Evolutionary conservation across 495 filamentous ascomycete species (phyloP).

Genomic region (Hypomontagnella monticulosa): DNA sequence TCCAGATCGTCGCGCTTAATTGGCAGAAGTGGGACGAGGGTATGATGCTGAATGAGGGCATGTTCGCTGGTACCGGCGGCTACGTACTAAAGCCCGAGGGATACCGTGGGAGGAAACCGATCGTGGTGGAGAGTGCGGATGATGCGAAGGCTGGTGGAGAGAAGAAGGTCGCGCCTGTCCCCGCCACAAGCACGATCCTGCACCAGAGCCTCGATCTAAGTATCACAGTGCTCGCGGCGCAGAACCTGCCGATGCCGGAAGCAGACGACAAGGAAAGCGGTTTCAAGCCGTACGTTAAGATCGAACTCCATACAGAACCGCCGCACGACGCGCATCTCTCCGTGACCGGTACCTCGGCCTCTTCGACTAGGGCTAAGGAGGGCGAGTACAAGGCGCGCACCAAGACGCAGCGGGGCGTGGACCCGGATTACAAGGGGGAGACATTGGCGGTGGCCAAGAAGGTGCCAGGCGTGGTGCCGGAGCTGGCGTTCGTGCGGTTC

Average conservation of each 20-base stretch:
- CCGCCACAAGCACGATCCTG: slow-evolving; percentile 47
- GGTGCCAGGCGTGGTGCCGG: slow-evolving; percentile 74
- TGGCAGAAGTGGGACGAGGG: slow-evolving; percentile 92
- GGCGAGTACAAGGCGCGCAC: slow-evolving; percentile 76
- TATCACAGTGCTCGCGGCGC: slow-evolving; percentile 65
- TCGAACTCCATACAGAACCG: slow-evolving; percentile 82
- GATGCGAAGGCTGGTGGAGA: background rate
- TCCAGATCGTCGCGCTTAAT: slow-evolving; percentile 92
- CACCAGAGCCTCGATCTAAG: slow-evolving; percentile 62
- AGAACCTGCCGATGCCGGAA: slow-evolving; percentile 64
- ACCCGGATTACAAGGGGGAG: slow-evolving; percentile 77
- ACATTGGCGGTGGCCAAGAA: slow-evolving; percentile 65
- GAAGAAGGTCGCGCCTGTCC: slow-evolving; percentile 8
- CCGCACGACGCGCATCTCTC: slow-evolving; percentile 52
- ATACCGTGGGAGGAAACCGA: slow-evolving; percentile 46
- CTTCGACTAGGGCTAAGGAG: slow-evolving; percentile 54
- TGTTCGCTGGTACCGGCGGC: slow-evolving; percentile 83
- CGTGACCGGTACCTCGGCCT: slow-evolving; percentile 15
- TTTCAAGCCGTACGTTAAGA: slow-evolving; percentile 82
- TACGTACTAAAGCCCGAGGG: slow-evolving; percentile 85
- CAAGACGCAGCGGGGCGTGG: slow-evolving; percentile 65
- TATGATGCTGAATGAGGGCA: slow-evolving; percentile 95
- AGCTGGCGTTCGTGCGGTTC: slow-evolving; percentile 85
- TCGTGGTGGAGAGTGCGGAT: background rate
- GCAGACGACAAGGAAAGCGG: slow-evolving; percentile 63